Base-by-base conservation (phyloP, 2,329 filamentous ascomycete species). In the Trichoderma aggressivum region DNA sequence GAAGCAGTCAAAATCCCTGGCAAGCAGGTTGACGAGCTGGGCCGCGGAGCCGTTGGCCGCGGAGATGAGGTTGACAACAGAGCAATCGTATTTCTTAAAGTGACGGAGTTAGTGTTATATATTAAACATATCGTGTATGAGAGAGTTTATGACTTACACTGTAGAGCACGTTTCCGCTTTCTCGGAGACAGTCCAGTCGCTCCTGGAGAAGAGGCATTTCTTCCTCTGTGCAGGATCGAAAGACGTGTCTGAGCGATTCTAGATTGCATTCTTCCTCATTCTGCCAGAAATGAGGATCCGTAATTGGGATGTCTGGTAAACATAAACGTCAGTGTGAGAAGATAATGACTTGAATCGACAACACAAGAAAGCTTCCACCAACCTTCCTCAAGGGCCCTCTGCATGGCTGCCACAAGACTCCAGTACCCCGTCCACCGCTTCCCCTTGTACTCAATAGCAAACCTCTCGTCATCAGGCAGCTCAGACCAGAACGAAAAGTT, bases 401-500 rank as follows among this genome's bases (percentile, higher is more conserved):
- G 93, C 76, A 99, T 81, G 26, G 92, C 89, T 28, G 96, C 96
- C 24, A 98, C 93, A 70, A 99, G 83, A 79, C 94, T 97, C 91
- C 93, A 97, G 81, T 99, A 99, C 4, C 96, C 96, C 0, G 94
- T 98, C 94, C 94, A 98, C 71, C 82, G 89, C 80, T 89, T 91
- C 32, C 89, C 94, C 59, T 87, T 88, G 81, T 98, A 98, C 71
- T 93, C 90, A 55, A 99, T 87, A 11, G 92, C 88, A 80, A 95
- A 99, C 12, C 94, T 87, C 76, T 95, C 90, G 6, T 89, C 86
- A 12, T 92, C 90, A 0, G 84, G 81, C 58, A 82, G 78, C 66
- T 93, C 91, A 16, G 93, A 97, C 96, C 96, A 99, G 80, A 99
- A 99, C 26, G 91, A 97, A 79, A 98, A 99, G 79, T 99, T 99